phyloP scores from a whole-genome alignment of 768 basidiomycete species.

The Suillus placidus region DNA sequence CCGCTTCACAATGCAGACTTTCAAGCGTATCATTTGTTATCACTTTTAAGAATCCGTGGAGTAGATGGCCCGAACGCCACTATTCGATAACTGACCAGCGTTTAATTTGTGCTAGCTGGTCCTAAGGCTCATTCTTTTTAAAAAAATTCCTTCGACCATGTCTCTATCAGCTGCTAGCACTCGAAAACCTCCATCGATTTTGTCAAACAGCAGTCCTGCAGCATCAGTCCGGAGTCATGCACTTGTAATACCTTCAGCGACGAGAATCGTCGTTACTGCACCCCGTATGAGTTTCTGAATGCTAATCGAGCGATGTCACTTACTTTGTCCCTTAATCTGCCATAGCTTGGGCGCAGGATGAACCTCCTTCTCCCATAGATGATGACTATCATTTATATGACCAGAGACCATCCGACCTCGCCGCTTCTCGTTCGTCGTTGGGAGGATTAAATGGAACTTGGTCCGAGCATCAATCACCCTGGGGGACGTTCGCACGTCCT shows the following conservation, averaged over 20 bases:
- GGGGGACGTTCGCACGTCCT: conserved; percentile 76
- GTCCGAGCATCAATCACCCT: conserved; percentile 49
- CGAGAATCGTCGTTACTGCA: conserved; percentile 61
- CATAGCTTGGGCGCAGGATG: conserved; percentile 82
- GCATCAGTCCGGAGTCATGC: conserved; percentile 30
- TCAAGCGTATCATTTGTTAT: neutral
- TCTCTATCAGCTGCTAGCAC: conserved; percentile 17
- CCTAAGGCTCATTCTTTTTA: neutral
- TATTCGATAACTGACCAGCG: neutral
- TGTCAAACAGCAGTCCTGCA: conserved; percentile 30
- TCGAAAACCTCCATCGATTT: conserved; percentile 19
- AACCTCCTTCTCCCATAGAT: conserved; percentile 73
- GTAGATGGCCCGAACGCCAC: neutral
- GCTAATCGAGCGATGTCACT: conserved; percentile 3
- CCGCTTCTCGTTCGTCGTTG: conserved; percentile 52
- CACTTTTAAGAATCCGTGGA: neutral
- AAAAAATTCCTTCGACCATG: conserved; percentile 16
- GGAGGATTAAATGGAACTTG: conserved; percentile 35
- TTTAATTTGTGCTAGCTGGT: neutral
- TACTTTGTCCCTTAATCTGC: conserved; percentile 11
- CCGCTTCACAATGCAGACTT: neutral
- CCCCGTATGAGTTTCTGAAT: conserved; percentile 56
- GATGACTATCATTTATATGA: conserved; percentile 40
- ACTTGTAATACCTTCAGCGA: conserved; percentile 40
- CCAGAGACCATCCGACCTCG: conserved; percentile 52